Evolutionary conservation across 2,329 filamentous ascomycete species (phyloP), one percentile per base, ranked within the genome.

Genomic region (Diaporthe sp.): DNA sequence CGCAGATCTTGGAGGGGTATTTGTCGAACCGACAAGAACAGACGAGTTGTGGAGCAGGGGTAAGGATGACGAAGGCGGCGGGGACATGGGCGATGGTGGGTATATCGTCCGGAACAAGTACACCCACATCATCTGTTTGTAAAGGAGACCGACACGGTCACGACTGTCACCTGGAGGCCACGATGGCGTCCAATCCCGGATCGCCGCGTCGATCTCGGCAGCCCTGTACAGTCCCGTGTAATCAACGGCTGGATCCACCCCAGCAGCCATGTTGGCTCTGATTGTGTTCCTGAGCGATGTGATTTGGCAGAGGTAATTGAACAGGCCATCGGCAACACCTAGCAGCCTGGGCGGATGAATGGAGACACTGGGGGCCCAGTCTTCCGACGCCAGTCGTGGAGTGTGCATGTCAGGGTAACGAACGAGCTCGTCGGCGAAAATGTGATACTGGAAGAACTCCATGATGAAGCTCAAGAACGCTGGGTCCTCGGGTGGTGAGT

Each of bases 381-480:
- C 83, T 69, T 87, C 85, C 0, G 83, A 82, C n/a, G 84, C 83
- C 12, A 87, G 79, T 10, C 83, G 84, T 19, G 80, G 80, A 33
- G 80, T 82, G 57, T 79, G 79, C 28, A 80, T 82, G 76, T 83
- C 84, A 22, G 86, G 86, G 72, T 87, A 86, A 80, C 85, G 87
- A 69, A 92, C 85, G 2, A 92, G 83, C 76, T 92, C 90, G 78
- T 92, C 90, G n/a, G 90, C 90, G 75, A 87, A 90, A 54, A 92
- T 90, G 82, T 97, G 94, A 79, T 97, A 97, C 81, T 95, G 93
- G 82, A 97, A 96, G 84, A 97, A 96, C 81, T 94, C 92, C 76
- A 92, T 92, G 75, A 91, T 89, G 78, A 91, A 91, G 13, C 86
- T 84, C 38, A 86, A 80, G 80, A 97, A 95, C 30, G 91, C 90